Base-by-base conservation (phyloP, 768 basidiomycete genomes). In the Tulasnella sp. region DNA sequence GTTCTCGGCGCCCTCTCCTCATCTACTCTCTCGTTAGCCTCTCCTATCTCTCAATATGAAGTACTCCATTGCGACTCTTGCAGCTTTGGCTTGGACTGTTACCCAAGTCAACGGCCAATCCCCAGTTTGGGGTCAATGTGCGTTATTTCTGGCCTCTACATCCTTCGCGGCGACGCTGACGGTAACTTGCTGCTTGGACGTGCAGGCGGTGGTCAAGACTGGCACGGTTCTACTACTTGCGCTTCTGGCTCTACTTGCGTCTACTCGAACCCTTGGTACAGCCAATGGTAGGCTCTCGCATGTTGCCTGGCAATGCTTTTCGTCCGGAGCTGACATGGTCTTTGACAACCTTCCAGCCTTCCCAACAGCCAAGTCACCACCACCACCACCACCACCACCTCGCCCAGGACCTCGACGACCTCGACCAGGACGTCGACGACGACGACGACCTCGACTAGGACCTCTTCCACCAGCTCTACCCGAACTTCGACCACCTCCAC, bases 111-210 rank as follows among this genome's bases (percentile, higher is more conserved):
- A 84, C 77, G 90, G 89, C 77, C 87, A 88, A 75, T 83, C 86
- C 46, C 85, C 88, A 22, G 73, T 88, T 48, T 91, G 85, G 73
- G 89, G 87, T 11, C 91, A 91, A 83, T 92, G 90, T 82, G 90
- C 90, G 90, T 60, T 86, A 86, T 78, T 85, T 84, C 78, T 90
- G 89, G 14, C 60, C n/a, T 64, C 60, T 31, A 34, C 85, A 89
- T 90, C 85, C 81, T 86, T n/a, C 9, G 41, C 31, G 44, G 7
- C n/a, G 40, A 69, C n/a, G 44, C 18, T 46, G 5, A 79, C n/a
- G 37, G 40, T 16, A 37, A 14, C 28, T 31, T 46, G 46, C 46
- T 81, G 6, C 82, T 50, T 81, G 18, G 14, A 14, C 74, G 54
- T 22, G 14, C 64, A 46, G 54, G 44, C 22, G 34, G 78, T 31